A percentile compares a stretch with the other conserved stretches of the same genome.
Conservation (phyloP, 371 early-diverging fungal species). For the Mucor piriformis region DNA sequence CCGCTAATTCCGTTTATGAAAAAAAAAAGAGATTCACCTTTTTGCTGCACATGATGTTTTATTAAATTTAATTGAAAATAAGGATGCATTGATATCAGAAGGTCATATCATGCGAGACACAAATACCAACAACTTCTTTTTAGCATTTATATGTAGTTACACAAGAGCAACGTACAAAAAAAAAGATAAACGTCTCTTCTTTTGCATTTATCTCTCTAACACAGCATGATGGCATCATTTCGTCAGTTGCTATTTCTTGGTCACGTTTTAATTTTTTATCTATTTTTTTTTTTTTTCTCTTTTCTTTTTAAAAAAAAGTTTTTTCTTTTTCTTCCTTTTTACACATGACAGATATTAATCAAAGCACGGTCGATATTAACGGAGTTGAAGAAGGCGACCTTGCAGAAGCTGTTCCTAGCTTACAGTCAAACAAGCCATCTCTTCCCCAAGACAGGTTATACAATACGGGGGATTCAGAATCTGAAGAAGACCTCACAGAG, state of each 20-base stretch:
- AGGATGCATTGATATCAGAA: not conserved
- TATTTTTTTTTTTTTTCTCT: not conserved
- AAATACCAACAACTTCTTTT: not conserved
- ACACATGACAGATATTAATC: not conserved
- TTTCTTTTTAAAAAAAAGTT: too few relatives aligned
- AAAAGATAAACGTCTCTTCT: too few relatives aligned
- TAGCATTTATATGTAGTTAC: too few relatives aligned
- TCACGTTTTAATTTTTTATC: not conserved
- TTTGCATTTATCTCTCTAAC: too few relatives aligned
- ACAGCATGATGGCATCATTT: conserved; percentile 2
- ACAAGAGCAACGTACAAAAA: too few relatives aligned
- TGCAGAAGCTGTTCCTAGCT: not conserved
- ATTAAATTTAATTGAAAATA: not conserved
- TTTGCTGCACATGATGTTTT: too few relatives aligned
- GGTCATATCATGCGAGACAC: not conserved
- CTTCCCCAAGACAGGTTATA: not conserved
- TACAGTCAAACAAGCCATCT: not conserved
- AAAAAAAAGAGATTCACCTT: too few relatives aligned
- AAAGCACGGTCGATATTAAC: not conserved
- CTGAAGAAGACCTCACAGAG: conserved; percentile 26
- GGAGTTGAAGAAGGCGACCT: conserved; percentile 9
- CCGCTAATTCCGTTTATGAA: too few relatives aligned
- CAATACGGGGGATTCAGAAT: conserved; percentile 9
- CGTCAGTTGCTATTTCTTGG: not conserved
- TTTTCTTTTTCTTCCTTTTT: not conserved